Percentiles rank a stretch among this genome's conserved stretches.
Conservation (phyloP, 2,329 filamentous ascomycete genomes). For the Fusarium ramigenum region DNA sequence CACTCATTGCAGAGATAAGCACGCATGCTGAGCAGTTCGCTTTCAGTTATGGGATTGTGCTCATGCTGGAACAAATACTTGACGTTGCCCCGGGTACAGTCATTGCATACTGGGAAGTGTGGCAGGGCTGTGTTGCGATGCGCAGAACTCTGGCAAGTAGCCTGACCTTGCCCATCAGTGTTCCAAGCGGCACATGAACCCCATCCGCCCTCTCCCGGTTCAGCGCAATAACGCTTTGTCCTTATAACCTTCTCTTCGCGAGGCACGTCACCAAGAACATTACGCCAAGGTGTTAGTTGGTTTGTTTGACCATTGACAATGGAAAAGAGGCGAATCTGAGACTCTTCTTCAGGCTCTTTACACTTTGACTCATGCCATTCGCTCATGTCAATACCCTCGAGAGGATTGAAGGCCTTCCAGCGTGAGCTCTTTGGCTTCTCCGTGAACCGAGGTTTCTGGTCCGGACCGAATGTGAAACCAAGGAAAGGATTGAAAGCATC, state of each 20-base stretch:
- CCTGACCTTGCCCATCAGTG: constrained; percentile 1
- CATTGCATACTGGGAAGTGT: constrained; percentile 32
- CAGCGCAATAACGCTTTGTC: constrained; percentile 14
- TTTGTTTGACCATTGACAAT: not conserved
- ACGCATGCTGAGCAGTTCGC: constrained; percentile 47
- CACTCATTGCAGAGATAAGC: constrained; percentile 50
- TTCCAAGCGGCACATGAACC: constrained; percentile 15
- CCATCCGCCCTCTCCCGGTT: constrained; percentile 22
- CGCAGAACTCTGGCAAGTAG: constrained; percentile 27
- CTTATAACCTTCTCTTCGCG: not conserved
- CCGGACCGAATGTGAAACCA: not conserved
- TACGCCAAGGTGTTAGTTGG: constrained; percentile 11
- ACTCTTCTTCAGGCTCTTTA: not conserved
- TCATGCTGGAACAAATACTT: constrained; percentile 22
- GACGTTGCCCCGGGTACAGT: constrained; percentile 41
- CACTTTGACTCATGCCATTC: constrained; percentile 23
- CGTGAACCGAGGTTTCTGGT: not conserved
- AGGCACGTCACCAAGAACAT: constrained; percentile 29
- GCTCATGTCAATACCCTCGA: constrained; percentile 31
- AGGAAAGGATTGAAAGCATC: constrained; percentile 35
- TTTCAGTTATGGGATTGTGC: constrained; percentile 10
- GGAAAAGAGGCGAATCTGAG: constrained; percentile 17
- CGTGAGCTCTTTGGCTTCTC: constrained; percentile 15
- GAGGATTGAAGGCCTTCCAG: constrained; percentile 31
- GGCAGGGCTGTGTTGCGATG: constrained; percentile 21